phyloP scores from a whole-genome alignment of 1,139 yeast genomes.

The Hansenula sp. region DNA sequence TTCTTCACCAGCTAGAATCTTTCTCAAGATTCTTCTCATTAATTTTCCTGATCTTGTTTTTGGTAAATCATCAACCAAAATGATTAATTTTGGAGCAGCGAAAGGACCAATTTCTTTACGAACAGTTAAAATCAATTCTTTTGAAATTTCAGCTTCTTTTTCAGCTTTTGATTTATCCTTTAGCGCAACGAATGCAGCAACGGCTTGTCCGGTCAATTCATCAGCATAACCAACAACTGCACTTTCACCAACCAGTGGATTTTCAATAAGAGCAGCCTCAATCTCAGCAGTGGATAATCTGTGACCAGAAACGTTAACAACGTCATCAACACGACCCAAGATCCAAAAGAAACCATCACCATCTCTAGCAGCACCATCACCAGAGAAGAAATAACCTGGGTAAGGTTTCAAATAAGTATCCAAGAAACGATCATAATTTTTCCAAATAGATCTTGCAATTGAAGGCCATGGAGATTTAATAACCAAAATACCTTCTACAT shows the following conservation, averaged over 20 bases:
- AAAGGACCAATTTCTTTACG: slow-evolving; percentile 82
- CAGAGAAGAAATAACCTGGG: slow-evolving; percentile 67
- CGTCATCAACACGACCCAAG: slow-evolving; percentile 79
- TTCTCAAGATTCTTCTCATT: slow-evolving; percentile 79
- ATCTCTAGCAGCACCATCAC: slow-evolving; percentile 83
- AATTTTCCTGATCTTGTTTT: slow-evolving; percentile 83
- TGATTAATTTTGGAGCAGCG: slow-evolving; percentile 74
- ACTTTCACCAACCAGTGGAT: slow-evolving; percentile 65
- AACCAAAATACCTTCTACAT: slow-evolving; percentile 74
- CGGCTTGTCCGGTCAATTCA: slow-evolving; percentile 80
- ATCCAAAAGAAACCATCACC: slow-evolving; percentile 77
- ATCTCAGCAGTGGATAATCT: slow-evolving; percentile 79
- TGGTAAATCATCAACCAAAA: slow-evolving; percentile 73
- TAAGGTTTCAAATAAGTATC: slow-evolving; percentile 74
- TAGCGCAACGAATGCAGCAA: slow-evolving; percentile 74
- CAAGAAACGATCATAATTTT: slow-evolving; percentile 61
- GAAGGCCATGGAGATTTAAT: slow-evolving; percentile 77
- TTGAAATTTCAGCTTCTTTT: slow-evolving; percentile 44
- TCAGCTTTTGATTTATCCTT: slow-evolving; percentile 40
- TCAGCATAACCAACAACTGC: slow-evolving; percentile 83
- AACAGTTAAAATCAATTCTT: slow-evolving; percentile 67
- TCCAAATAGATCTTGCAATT: slow-evolving; percentile 72
- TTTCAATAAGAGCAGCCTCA: slow-evolving; percentile 75
- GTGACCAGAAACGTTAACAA: slow-evolving; percentile 79
- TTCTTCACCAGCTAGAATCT: slow-evolving; percentile 74